These are phyloP conservation scores for Sclerotinia nivalis DNA, from an alignment of 2,329 filamentous ascomycete species.

Conservation along the genomic window DNA sequence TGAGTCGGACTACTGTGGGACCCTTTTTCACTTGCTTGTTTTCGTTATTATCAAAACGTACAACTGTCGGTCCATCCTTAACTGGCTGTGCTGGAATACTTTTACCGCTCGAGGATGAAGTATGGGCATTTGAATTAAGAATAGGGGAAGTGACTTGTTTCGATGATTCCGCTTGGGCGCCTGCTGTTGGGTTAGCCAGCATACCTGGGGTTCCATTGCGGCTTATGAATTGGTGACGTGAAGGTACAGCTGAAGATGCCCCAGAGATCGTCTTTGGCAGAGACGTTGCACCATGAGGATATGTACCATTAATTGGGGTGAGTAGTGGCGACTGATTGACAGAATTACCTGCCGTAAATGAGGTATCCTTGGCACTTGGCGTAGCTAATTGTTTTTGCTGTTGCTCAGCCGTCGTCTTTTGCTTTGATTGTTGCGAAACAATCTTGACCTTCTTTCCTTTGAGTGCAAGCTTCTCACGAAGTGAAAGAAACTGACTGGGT, in stretches of 20 bases:
- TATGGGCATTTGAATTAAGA: neutral
- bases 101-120: neutral
- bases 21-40: slow-evolving; percentile 27
- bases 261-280: neutral
- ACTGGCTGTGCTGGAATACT: slow-evolving; percentile 4
- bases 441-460: slow-evolving; percentile 39
- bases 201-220: neutral
- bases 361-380: slow-evolving; percentile 1
- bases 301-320: neutral
- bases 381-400: slow-evolving; percentile 22
- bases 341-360: neutral
- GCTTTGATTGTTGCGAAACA: slow-evolving; percentile 27
- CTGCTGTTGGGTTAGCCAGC: neutral
- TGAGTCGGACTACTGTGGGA: slow-evolving; percentile 37
- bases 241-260: slow-evolving; percentile 4
- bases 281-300: neutral
- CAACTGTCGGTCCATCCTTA: slow-evolving; percentile 33
- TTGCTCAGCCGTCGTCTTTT: neutral
- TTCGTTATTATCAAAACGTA: slow-evolving; percentile 26
- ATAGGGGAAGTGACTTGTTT: neutral
- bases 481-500: slow-evolving; percentile 31
- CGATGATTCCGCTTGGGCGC: neutral
- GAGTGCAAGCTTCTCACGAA: slow-evolving; percentile 39
- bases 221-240: slow-evolving; percentile 4
- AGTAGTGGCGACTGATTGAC: neutral